Conservation (phyloP, 2,329 filamentous ascomycete species). For the Botrytis deweyae region DNA sequence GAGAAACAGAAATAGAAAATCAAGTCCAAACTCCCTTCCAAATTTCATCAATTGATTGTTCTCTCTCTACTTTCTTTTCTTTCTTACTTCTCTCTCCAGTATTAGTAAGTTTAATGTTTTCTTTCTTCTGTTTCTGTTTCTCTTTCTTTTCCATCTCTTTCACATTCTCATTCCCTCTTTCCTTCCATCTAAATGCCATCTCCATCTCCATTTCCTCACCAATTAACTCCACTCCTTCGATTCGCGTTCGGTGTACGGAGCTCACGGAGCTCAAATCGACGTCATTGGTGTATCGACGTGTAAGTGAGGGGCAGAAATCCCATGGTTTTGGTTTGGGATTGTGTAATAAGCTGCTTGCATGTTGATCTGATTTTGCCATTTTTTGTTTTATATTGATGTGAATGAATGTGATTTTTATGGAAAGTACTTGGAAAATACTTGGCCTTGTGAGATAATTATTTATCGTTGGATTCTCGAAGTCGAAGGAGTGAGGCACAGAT, state of each 20-base stretch:
- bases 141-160: background rate
- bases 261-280: background rate
- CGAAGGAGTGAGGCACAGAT: background rate
- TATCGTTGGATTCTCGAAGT: background rate
- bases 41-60: background rate
- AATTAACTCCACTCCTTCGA: background rate
- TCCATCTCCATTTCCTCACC: conserved; percentile 4
- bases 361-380: background rate
- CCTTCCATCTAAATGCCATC: background rate
- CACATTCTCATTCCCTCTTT: background rate
- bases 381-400: no score
- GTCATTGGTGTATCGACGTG: background rate
- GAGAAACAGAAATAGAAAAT: background rate
- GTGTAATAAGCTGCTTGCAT: conserved; percentile 2
- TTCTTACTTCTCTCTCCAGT: background rate
- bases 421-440: background rate
- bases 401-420: background rate
- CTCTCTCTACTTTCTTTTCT: background rate
- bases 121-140: background rate
- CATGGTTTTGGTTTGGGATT: background rate
- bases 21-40: conserved; percentile 18
- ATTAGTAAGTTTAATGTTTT: background rate
- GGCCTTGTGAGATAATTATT: background rate
- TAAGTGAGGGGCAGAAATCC: conserved; percentile 3
- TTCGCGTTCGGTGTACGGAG: background rate